A percentile compares a stretch with the other conserved stretches of the same genome.
These are phyloP conservation scores for Salvia rosmarinus DNA, from an alignment of 257 asterid species.

Conservation along the genomic window DNA sequence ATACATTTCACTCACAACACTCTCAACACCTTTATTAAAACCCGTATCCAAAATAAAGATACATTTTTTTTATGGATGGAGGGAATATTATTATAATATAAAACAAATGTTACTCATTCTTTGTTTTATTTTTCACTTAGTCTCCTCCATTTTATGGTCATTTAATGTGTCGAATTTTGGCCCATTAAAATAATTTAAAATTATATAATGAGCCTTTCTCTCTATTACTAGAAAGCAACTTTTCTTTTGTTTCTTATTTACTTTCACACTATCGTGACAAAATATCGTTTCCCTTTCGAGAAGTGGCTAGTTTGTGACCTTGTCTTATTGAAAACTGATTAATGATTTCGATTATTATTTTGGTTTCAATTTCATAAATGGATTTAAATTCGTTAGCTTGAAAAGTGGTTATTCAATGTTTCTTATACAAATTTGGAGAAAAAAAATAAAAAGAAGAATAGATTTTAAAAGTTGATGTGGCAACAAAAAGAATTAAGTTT, in stretches of 20 bases:
- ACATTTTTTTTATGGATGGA: too few relatives aligned
- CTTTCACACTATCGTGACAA: not conserved
- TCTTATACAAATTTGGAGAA: not conserved
- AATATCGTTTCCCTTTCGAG: slow-evolving; percentile 9
- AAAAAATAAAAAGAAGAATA: too few relatives aligned
- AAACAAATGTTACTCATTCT: not conserved
- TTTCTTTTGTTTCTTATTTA: not conserved
- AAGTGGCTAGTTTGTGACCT: not conserved
- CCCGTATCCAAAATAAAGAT: too few relatives aligned
- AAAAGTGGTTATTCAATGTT: not conserved
- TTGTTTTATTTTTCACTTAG: not conserved
- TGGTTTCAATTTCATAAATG: not conserved
- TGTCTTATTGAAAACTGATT: not conserved
- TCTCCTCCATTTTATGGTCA: not conserved
- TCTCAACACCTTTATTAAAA: too few relatives aligned
- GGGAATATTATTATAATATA: not conserved
- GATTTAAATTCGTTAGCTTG: not conserved
- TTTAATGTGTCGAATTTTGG: too few relatives aligned
- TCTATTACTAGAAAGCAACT: not conserved
- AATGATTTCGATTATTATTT: not conserved
- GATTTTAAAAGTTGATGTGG: too few relatives aligned
- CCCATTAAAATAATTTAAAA: too few relatives aligned
- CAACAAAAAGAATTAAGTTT: too few relatives aligned
- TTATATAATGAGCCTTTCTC: too few relatives aligned
- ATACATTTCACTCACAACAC: too few relatives aligned